Percentiles rank a stretch among this genome's conserved stretches.
Evolutionary conservation across 108 stramenopile species (phyloP).

Genomic region (Cyclotella atomus): DNA sequence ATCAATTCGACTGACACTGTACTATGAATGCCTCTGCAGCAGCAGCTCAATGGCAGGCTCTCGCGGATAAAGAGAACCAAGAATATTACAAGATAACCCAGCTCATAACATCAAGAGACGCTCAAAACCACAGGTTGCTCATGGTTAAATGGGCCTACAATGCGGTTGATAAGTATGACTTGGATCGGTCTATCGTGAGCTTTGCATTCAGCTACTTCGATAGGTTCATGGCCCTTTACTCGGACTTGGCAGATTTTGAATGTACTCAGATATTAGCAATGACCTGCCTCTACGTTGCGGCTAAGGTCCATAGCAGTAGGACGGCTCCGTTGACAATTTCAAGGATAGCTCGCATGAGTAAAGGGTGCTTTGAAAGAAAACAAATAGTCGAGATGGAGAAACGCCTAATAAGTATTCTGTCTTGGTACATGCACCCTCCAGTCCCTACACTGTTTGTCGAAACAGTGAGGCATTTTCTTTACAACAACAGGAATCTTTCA

Average conservation of each 20-base stretch:
- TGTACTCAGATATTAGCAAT: slow-evolving; percentile 2
- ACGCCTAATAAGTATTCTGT: not conserved
- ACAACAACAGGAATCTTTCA: not conserved
- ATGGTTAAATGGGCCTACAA: slow-evolving; percentile 7
- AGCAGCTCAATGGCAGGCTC: slow-evolving; percentile 4
- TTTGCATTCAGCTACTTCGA: slow-evolving; percentile 16
- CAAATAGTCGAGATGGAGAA: slow-evolving; percentile 14
- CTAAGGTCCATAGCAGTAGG: slow-evolving; percentile 4
- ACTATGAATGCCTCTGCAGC: slow-evolving; percentile 1
- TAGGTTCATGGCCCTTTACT: not conserved
- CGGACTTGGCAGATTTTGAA: not conserved
- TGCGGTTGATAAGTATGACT: not conserved
- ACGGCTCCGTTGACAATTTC: not conserved
- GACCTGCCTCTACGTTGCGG: slow-evolving; percentile 17
- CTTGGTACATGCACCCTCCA: slow-evolving; percentile 20
- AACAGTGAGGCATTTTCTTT: not conserved
- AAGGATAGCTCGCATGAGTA: not conserved
- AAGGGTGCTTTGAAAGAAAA: not conserved
- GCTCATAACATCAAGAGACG: not conserved
- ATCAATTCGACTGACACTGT: no score
- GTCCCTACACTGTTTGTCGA: slow-evolving; percentile 7
- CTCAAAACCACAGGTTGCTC: not conserved
- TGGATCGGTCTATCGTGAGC: slow-evolving; percentile 7
- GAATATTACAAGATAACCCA: not conserved
- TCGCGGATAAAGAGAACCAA: not conserved